Conservation (phyloP, 352 stramenopile species). For the Detonula confervacea region DNA sequence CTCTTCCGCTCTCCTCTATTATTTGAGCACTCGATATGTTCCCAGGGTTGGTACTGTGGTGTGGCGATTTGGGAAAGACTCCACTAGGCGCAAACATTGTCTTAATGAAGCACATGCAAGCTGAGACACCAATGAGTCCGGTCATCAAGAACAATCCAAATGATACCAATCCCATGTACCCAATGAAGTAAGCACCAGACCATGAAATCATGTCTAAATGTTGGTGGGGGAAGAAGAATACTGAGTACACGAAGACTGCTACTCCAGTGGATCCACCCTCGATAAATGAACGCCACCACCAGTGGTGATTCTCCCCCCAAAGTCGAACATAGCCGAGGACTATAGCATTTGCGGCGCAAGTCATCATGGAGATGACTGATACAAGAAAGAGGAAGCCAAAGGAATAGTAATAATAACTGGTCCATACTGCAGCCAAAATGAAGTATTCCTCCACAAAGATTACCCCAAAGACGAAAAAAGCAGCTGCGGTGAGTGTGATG, state of each 20-base stretch:
- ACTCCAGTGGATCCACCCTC: constrained; percentile 94
- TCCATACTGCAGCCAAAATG: constrained; percentile 94
- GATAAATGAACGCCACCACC: constrained; percentile 99
- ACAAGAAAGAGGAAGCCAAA: constrained; percentile 99
- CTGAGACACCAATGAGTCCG: constrained; percentile 75
- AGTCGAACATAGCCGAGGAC: constrained; percentile 99
- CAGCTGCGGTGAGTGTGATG: constrained; percentile 93
- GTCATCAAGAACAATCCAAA: constrained; percentile 87
- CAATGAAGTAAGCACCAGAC: constrained; percentile 98
- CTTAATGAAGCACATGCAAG: constrained; percentile 84
- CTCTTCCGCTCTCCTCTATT: too few species aligned
- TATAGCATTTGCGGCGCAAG: constrained; percentile 99
- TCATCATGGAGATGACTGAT: constrained; percentile 98
- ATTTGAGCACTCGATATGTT: too few species aligned
- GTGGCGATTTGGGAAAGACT: too few species aligned
- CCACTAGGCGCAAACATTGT: constrained; percentile 85
- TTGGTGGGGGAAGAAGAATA: constrained; percentile 98
- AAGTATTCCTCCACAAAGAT: constrained; percentile 99
- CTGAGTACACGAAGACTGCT: constrained; percentile 99
- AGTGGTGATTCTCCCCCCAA: constrained; percentile 99
- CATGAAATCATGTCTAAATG: constrained; percentile 93
- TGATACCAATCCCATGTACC: constrained; percentile 98
- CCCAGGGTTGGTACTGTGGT: too few species aligned
- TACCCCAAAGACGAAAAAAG: constrained; percentile 98
- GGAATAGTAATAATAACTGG: constrained; percentile 98